phyloP scores from a whole-genome alignment of 805 yeast species.

The Nakazawaea populi region DNA sequence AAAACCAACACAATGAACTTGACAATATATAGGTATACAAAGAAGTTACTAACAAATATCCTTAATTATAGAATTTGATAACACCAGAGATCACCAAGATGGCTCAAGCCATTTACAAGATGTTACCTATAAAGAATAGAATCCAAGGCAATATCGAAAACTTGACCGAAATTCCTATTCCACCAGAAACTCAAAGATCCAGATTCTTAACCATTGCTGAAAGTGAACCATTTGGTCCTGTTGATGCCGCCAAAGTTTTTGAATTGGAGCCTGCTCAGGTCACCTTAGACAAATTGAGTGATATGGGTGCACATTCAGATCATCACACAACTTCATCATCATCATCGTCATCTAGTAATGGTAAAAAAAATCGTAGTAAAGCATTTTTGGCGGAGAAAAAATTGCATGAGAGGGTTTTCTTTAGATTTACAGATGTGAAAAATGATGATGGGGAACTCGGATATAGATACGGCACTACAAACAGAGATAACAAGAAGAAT shows the following conservation, averaged over 20 bases:
- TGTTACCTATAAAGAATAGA: conserved; percentile 71
- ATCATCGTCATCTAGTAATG: neutral
- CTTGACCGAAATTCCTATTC: conserved; percentile 90
- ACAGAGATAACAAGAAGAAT: conserved; percentile 85
- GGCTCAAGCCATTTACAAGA: conserved; percentile 58
- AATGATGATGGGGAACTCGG: conserved; percentile 65
- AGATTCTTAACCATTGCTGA: conserved; percentile 88
- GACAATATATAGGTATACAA: neutral
- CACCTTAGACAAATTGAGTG: conserved; percentile 64
- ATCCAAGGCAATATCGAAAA: conserved; percentile 50
- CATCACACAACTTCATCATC: conserved; percentile 16
- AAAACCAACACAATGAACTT: no score
- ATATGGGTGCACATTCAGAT: conserved; percentile 46
- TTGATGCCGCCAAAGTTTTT: conserved; percentile 85
- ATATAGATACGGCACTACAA: conserved; percentile 82
- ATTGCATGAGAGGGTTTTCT: conserved; percentile 49
- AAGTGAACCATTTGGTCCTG: conserved; percentile 91
- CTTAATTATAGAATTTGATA: conserved; percentile 34
- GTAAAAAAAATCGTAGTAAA: conserved; percentile 16
- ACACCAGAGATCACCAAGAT: conserved; percentile 52
- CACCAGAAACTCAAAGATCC: conserved; percentile 73
- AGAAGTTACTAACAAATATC: neutral
- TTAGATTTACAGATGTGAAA: conserved; percentile 70
- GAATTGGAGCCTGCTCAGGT: conserved; percentile 84
- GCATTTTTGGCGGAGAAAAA: conserved; percentile 39